Conservation (phyloP, 2,329 filamentous ascomycete genomes). For the Xylaria sp. region DNA sequence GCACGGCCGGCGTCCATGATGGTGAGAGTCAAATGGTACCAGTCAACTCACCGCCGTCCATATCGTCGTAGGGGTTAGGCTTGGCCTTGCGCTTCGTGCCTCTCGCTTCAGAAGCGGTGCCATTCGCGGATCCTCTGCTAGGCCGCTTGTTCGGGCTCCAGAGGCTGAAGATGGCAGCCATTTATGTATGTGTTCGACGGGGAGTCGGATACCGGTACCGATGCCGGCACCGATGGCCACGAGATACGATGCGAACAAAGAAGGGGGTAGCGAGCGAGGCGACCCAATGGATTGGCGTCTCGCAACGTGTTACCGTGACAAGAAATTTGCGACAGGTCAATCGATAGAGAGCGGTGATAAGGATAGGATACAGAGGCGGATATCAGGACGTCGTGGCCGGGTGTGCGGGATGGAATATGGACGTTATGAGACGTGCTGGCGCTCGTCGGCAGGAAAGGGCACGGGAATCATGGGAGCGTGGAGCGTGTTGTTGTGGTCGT, state of each 20-base stretch:
- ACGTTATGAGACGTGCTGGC: no score
- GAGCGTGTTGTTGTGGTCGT: neutral
- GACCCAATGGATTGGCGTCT: constrained; percentile 10
- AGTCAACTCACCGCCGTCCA: constrained; percentile 35
- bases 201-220: neutral
- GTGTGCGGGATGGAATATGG: no score
- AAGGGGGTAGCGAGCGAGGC: neutral
- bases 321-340: no score
- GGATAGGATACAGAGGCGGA: no score
- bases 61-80: constrained; percentile 36
- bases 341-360: no score
- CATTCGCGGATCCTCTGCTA: constrained; percentile 15
- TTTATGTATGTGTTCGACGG: constrained; percentile 2
- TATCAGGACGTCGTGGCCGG: no score
- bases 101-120: constrained; percentile 21
- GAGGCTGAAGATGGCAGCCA: constrained; percentile 21
- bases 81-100: constrained; percentile 40
- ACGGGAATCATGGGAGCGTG: neutral
- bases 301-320: neutral
- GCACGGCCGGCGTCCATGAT: no score
- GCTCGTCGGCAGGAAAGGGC: neutral
- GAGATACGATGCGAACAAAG: constrained; percentile 17
- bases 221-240: neutral
- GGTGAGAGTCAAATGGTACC: no score
- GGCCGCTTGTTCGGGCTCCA: constrained; percentile 13